Conservation (phyloP, 2,329 filamentous ascomycete species). For the Aspergillus japonicus region DNA sequence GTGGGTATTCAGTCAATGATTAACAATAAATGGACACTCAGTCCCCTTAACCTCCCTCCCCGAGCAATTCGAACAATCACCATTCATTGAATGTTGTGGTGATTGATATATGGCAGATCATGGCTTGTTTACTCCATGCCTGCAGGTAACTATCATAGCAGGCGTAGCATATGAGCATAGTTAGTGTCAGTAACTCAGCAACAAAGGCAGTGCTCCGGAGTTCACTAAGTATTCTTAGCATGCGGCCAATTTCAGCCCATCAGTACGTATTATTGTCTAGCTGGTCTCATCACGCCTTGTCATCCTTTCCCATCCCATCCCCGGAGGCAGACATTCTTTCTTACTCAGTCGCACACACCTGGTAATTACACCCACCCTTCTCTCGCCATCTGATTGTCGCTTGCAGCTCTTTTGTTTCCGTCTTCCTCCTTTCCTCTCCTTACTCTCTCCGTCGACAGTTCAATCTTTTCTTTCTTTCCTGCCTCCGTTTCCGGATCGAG, state of each 20-base stretch:
- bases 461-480: slow-evolving; percentile 13
- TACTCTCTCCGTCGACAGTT: slow-evolving; percentile 21
- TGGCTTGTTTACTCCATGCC: not conserved
- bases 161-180: not conserved
- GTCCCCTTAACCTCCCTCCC: too few species aligned
- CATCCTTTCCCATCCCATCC: not conserved
- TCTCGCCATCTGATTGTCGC: slow-evolving; percentile 14
- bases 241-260: not conserved
- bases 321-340: slow-evolving; percentile 13
- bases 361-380: not conserved
- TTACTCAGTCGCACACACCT: not conserved
- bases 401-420: slow-evolving; percentile 7
- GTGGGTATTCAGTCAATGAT: too few species aligned
- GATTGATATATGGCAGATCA: not conserved
- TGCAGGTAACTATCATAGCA: not conserved
- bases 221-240: not conserved
- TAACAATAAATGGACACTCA: too few species aligned
- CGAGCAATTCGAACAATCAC: too few species aligned
- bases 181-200: not conserved
- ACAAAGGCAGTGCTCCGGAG: not conserved
- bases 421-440: not conserved
- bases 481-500: slow-evolving; percentile 37
- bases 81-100: not conserved
- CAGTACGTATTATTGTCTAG: not conserved
- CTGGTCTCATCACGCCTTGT: not conserved